phyloP scores from a whole-genome alignment of 306 rosid genomes.

The Prosopis cineraria region DNA sequence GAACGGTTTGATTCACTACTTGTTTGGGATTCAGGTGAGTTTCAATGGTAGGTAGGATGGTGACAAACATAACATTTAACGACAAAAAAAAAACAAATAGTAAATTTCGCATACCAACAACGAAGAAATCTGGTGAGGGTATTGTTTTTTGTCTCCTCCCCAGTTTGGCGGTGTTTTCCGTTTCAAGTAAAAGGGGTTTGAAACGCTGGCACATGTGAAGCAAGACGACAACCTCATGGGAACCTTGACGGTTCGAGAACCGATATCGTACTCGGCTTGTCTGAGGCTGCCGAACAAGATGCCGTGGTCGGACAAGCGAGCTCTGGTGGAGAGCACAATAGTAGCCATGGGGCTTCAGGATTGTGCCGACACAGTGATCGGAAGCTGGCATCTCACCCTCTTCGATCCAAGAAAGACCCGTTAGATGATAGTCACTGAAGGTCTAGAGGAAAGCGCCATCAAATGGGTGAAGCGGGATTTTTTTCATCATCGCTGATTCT shows the following conservation, averaged over 20 bases:
- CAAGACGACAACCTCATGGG: constrained; percentile 98
- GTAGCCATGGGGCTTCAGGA: constrained; percentile 93
- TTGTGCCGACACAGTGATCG: constrained; percentile 81
- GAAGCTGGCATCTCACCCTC: constrained; percentile 96
- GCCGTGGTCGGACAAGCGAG: constrained; percentile 70
- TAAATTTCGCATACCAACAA: neutral
- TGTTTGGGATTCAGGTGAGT: neutral
- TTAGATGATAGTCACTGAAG: no score
- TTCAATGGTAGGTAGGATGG: neutral
- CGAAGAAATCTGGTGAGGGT: neutral
- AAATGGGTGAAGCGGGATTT: no score
- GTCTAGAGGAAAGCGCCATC: no score
- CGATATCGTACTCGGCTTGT: constrained; percentile 77
- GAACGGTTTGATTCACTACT: neutral
- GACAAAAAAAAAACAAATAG: no score
- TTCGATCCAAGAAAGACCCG: no score
- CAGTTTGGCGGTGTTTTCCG: neutral
- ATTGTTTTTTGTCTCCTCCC: no score
- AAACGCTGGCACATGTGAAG: constrained; percentile 82
- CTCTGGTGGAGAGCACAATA: constrained; percentile 81
- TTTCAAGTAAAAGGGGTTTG: neutral
- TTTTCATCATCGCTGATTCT: no score
- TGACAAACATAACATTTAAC: no score
- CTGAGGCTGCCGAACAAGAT: constrained; percentile 77
- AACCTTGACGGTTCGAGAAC: constrained; percentile 81